phyloP scores from a whole-genome alignment of 1,139 yeast species.

The Candida freyschussii region DNA sequence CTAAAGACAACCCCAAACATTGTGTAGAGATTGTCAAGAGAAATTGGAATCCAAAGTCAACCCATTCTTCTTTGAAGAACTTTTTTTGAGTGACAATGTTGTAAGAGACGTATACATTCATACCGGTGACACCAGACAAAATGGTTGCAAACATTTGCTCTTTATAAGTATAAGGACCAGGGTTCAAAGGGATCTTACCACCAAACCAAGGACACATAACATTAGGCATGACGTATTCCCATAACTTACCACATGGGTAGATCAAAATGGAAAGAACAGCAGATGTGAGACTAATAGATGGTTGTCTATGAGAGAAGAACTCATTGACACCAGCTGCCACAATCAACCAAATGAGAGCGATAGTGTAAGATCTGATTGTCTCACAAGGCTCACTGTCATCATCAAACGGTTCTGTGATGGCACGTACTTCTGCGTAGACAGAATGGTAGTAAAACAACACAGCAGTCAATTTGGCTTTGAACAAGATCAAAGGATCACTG shows the following conservation, averaged over 20 bases:
- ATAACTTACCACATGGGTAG: constrained; percentile 49
- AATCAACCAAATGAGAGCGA: constrained; percentile 53
- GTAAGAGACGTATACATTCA: constrained; percentile 52
- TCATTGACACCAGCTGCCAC: constrained; percentile 54
- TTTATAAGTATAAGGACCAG: constrained; percentile 62
- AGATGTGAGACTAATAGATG: constrained; percentile 41
- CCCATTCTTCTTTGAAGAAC: constrained; percentile 28
- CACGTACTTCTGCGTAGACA: constrained; percentile 62
- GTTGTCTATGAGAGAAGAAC: constrained; percentile 54
- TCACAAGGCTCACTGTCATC: constrained; percentile 47
- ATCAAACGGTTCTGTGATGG: constrained; percentile 50
- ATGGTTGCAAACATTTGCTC: constrained; percentile 63
- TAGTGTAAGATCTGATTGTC: constrained; percentile 50
- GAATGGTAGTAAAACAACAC: constrained; percentile 48
- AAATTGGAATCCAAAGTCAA: constrained; percentile 44
- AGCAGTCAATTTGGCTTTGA: constrained; percentile 38
- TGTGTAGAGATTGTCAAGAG: constrained; percentile 49
- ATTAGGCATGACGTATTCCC: constrained; percentile 41
- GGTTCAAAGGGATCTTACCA: constrained; percentile 41
- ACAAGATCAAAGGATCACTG: constrained; percentile 21
- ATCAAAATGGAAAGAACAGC: constrained; percentile 53
- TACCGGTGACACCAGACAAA: constrained; percentile 36
- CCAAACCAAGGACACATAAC: constrained; percentile 37
- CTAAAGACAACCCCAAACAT: constrained; percentile 58
- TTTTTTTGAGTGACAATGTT: constrained; percentile 49